A percentile compares a stretch with the other conserved stretches of the same genome.
Evolutionary conservation across 73 alveolate species (phyloP).

Genomic region (Tetrahymena borealis): DNA sequence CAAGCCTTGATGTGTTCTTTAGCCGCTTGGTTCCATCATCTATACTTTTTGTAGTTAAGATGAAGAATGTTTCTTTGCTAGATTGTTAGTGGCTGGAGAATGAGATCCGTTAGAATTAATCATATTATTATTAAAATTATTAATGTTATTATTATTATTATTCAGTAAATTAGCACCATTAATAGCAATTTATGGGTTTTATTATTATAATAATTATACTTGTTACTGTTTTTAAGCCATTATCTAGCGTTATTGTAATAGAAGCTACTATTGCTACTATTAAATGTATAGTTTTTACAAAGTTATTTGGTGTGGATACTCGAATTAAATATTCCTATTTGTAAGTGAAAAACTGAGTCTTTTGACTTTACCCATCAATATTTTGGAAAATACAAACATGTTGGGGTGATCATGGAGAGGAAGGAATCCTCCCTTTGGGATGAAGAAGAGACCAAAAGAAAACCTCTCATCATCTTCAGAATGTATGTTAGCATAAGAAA

Average conservation of each 20-base stretch:
- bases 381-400: slow-evolving; percentile 50
- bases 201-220: neutral
- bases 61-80: neutral
- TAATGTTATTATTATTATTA: neutral
- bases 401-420: slow-evolving; percentile 55
- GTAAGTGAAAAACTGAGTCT: neutral
- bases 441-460: slow-evolving; percentile 23
- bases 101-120: neutral
- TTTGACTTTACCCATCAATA: slow-evolving; percentile 34
- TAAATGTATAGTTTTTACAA: neutral
- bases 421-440: slow-evolving; percentile 32
- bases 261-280: neutral
- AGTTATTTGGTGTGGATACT: neutral
- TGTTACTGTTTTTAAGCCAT: neutral
- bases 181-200: neutral
- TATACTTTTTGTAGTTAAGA: neutral
- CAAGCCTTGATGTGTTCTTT: no score
- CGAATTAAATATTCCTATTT: neutral
- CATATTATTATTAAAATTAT: neutral
- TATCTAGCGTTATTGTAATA: neutral
- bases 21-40: no score
- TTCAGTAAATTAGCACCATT: no score
- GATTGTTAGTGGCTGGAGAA: neutral
- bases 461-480: neutral
- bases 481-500: neutral